phyloP scores from a whole-genome alignment of 1,139 yeast genomes.

The Taphrina sp. region DNA sequence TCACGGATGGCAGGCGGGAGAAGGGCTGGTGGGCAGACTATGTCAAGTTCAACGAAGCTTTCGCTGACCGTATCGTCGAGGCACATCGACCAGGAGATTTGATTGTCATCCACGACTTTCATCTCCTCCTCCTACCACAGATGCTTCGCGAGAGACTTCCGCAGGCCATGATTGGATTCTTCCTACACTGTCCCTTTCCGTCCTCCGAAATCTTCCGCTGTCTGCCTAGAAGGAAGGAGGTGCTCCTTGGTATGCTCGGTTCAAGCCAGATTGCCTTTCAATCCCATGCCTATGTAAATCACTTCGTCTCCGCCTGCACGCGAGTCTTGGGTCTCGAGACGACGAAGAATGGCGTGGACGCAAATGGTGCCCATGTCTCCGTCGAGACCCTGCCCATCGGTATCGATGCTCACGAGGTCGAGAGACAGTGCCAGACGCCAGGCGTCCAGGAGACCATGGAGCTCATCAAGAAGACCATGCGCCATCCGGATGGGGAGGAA shows the following conservation, averaged over 20 bases:
- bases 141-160: constrained; percentile 78
- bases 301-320: constrained; percentile 84
- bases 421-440: constrained; percentile 46
- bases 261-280: constrained; percentile 85
- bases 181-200: constrained; percentile 89
- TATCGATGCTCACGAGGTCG: constrained; percentile 66
- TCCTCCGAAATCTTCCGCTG: constrained; percentile 93
- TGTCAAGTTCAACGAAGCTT: constrained; percentile 84
- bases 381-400: constrained; percentile 83
- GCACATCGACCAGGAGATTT: constrained; percentile 86
- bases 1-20: constrained; percentile 68
- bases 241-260: constrained; percentile 88
- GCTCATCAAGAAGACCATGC: constrained; percentile 61
- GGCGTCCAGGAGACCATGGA: constrained; percentile 51
- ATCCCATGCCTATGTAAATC: constrained; percentile 79
- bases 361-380: constrained; percentile 72
- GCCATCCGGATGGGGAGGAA: constrained; percentile 21
- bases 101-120: constrained; percentile 94
- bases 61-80: constrained; percentile 69
- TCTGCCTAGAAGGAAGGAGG: constrained; percentile 72
- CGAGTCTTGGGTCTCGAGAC: constrained; percentile 70
- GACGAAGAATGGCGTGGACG: constrained; percentile 59
- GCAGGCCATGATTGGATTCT: constrained; percentile 76
- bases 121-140: constrained; percentile 78
- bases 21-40: constrained; percentile 87